Percentiles rank a stretch among this genome's conserved stretches.
Evolutionary conservation across 1,139 yeast genomes (phyloP).

Genomic region (Ogataea hybrid): DNA sequence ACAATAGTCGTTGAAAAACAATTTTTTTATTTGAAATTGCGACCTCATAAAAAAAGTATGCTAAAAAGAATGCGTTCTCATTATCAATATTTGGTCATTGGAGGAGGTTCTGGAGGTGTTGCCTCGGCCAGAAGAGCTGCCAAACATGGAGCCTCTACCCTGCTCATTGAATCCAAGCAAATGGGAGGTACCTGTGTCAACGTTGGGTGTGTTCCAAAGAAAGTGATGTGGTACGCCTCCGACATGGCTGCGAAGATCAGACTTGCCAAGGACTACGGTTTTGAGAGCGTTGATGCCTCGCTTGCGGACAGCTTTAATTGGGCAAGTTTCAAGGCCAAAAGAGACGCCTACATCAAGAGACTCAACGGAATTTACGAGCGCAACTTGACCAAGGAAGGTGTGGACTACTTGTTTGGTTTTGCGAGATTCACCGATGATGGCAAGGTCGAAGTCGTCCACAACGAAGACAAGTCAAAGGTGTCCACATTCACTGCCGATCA

Average conservation of each 20-base stretch:
- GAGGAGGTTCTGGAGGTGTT: slow-evolving; percentile 99
- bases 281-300: slow-evolving; percentile 50
- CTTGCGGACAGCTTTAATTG: slow-evolving; percentile 70
- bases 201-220: slow-evolving; percentile 99
- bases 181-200: slow-evolving; percentile 99
- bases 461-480: slow-evolving; percentile 49
- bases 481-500: slow-evolving; percentile 75
- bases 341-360: slow-evolving; percentile 87
- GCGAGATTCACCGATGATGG: slow-evolving; percentile 73
- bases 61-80: slow-evolving; percentile 40
- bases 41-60: slow-evolving; percentile 16
- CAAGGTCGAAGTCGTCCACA: slow-evolving; percentile 71
- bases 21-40: neutral
- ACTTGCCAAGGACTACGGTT: slow-evolving; percentile 82
- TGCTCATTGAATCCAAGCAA: slow-evolving; percentile 73
- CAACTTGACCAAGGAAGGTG: slow-evolving; percentile 84
- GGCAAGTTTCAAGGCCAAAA: slow-evolving; percentile 73
- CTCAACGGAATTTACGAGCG: slow-evolving; percentile 91
- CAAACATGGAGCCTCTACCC: slow-evolving; percentile 83
- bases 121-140: slow-evolving; percentile 98
- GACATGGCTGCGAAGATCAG: slow-evolving; percentile 75
- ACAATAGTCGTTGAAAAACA: neutral
- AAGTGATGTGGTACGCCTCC: slow-evolving; percentile 97
- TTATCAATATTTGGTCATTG: slow-evolving; percentile 90
- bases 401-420: slow-evolving; percentile 83